Conservation (phyloP, 805 yeast genomes). For the Tetrapisispora phaffii region DNA sequence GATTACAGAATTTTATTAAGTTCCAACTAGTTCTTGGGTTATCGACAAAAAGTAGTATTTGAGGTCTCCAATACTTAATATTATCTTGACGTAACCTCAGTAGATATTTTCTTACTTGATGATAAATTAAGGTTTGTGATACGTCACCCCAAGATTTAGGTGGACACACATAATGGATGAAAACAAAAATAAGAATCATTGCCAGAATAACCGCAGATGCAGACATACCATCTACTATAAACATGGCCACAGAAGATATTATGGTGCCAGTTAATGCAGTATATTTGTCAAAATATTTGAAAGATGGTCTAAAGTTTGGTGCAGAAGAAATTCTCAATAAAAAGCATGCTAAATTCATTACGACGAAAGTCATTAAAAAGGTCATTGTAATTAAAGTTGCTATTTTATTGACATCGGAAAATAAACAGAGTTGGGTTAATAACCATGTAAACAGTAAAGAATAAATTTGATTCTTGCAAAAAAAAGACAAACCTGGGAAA, state of each 20-base stretch:
- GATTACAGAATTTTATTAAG: conserved; percentile 84
- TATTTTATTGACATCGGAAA: conserved; percentile 86
- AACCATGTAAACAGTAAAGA: conserved; percentile 72
- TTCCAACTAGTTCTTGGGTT: conserved; percentile 91
- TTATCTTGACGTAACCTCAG: conserved; percentile 79
- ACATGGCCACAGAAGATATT: conserved; percentile 74
- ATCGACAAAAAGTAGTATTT: conserved; percentile 76
- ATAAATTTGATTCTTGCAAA: conserved; percentile 55
- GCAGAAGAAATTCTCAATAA: conserved; percentile 81
- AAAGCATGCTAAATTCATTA: conserved; percentile 89
- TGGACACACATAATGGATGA: conserved; percentile 84
- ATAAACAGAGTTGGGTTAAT: conserved; percentile 72
- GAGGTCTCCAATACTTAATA: conserved; percentile 98
- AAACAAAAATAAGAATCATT: conserved; percentile 53
- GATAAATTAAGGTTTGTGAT: conserved; percentile 88
- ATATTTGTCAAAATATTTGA: conserved; percentile 69
- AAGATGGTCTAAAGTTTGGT: conserved; percentile 96
- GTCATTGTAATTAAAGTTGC: conserved; percentile 97
- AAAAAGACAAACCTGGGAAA: conserved; percentile 63
- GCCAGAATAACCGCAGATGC: conserved; percentile 68
- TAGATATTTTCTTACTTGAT: conserved; percentile 84
- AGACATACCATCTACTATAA: conserved; percentile 83
- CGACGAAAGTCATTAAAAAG: conserved; percentile 88
- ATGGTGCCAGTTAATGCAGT: conserved; percentile 75
- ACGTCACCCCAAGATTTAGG: conserved; percentile 99